These are phyloP conservation scores for Pichia kluyveri DNA, from an alignment of 805 yeast species.

Conservation along the genomic window DNA sequence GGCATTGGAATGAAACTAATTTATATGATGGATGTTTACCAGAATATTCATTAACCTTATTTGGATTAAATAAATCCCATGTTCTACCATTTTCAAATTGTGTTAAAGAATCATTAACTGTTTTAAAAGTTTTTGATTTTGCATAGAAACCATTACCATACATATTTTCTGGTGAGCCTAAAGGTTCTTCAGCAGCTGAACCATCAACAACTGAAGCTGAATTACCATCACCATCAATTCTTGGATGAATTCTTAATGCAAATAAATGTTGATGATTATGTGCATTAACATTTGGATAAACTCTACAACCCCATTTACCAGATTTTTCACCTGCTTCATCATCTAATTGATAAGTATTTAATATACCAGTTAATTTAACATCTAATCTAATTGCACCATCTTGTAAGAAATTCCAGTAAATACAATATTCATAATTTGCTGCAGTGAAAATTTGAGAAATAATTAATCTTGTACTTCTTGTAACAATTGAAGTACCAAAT, in stretches of 20 bases:
- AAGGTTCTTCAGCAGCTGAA: constrained; percentile 43
- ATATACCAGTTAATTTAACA: constrained; percentile 71
- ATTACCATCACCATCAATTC: constrained; percentile 74
- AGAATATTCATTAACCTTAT: constrained; percentile 54
- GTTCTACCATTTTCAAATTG: constrained; percentile 60
- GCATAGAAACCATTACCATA: constrained; percentile 74
- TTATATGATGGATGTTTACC: constrained; percentile 71
- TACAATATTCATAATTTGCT: constrained; percentile 78
- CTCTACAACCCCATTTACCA: constrained; percentile 75
- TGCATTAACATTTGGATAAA: constrained; percentile 73
- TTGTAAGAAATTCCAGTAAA: constrained; percentile 76
- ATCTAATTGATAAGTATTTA: constrained; percentile 60
- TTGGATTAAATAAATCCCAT: constrained; percentile 74
- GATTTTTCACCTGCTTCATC: constrained; percentile 56
- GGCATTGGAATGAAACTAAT: constrained; percentile 65
- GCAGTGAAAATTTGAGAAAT: constrained; percentile 80
- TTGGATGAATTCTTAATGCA: constrained; percentile 69
- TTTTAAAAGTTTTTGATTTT: constrained; percentile 56
- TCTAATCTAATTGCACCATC: constrained; percentile 79
- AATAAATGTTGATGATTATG: constrained; percentile 84
- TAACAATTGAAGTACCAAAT: constrained; percentile 63
- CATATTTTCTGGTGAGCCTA: constrained; percentile 61
- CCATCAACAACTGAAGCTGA: constrained; percentile 66
- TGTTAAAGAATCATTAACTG: constrained; percentile 57
- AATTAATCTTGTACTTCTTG: constrained; percentile 66